Evolutionary conservation across 108 stramenopile species (phyloP).

Genomic region (Hondaea fermentalgiana): DNA sequence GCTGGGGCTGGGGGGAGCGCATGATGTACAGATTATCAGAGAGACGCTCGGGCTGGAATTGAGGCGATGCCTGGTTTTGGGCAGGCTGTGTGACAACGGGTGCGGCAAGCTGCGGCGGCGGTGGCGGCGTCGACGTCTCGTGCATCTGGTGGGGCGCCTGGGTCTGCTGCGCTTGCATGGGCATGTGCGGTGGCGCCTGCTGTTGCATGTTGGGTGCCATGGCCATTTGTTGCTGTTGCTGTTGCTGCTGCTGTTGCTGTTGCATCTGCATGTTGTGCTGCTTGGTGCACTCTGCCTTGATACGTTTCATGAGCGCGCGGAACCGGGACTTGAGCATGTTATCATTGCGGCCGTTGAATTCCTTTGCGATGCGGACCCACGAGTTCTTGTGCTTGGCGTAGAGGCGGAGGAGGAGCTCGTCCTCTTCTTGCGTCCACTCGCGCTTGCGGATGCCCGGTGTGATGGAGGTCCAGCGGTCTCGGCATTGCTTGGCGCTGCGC

Average conservation of each 20-base stretch:
- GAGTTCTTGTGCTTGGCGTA: not conserved
- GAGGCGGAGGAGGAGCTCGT: conserved; percentile 30
- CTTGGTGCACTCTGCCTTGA: not conserved
- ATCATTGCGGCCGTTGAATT: conserved; percentile 13
- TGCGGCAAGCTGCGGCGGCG: not conserved
- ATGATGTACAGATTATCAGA: not conserved
- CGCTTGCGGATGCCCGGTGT: conserved; percentile 41
- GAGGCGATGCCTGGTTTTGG: not conserved
- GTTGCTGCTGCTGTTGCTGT: not conserved
- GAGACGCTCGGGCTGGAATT: not conserved
- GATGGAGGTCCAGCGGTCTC: conserved; percentile 54
- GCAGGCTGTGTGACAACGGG: not conserved
- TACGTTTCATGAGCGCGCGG: conserved; percentile 48
- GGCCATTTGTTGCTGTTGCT: not conserved
- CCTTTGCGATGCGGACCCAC: not conserved
- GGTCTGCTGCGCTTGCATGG: not conserved
- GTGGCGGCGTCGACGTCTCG: not conserved
- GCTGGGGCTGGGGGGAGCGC: not conserved
- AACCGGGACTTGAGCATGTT: conserved; percentile 17
- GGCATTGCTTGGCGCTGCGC: conserved; percentile 55
- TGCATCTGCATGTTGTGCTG: not conserved
- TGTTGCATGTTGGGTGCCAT: not conserved
- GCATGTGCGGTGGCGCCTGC: not conserved
- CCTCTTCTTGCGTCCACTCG: conserved; percentile 59
- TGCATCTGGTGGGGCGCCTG: not conserved